Evolutionary conservation across 192 early-diverging fungal species (phyloP), one percentile per base, ranked within the genome.

Genomic region (Mortierella claussenii): DNA sequence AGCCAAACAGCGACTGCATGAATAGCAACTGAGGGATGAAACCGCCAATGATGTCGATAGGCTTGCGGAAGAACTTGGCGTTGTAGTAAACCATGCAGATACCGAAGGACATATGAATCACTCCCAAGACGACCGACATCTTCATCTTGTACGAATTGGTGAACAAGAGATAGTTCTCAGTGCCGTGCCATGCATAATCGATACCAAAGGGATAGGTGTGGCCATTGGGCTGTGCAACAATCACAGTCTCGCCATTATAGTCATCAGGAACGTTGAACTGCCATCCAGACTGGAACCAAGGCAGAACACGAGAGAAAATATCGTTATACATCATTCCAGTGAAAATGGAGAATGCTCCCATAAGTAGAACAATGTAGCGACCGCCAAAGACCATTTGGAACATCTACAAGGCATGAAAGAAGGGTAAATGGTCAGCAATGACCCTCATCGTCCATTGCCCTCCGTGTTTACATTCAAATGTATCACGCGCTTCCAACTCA

Each of bases 101-200:
- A 43, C 94, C 98, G 79, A 98, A 96, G 24, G 90, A 84, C 98
- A 99, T 99, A 82, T 98, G 98, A 64, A 97, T 86, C 23, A 98
- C 95, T 61, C 98, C 98, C 24, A 99, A 60, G 50, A 99, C 87
- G 70, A 99, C 90, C 7, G 96, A 93, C 91, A 95, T 93, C 82
- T 99, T 99, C 98, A 99, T 99, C 88, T 99, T 99, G 88, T 99
- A 99, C 52, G 97, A 97, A 84, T 99, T 99, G 50, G 90, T 88
- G 71, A 99, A 99, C 45, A 98, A 65, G 51, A 99, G 89, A 68
- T 82, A 89, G 86, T 99, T 99, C 44, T 97, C 95, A 11, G 95
- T 85, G 37, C 89, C 90, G 60, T 96, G 93, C 98, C 98, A 99
- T 10, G 91, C 50, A 33, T 76, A 76, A 13, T 76, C 73, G 30